Conservation (phyloP, 345 rosid genomes). For the Moricandia arvensis region DNA sequence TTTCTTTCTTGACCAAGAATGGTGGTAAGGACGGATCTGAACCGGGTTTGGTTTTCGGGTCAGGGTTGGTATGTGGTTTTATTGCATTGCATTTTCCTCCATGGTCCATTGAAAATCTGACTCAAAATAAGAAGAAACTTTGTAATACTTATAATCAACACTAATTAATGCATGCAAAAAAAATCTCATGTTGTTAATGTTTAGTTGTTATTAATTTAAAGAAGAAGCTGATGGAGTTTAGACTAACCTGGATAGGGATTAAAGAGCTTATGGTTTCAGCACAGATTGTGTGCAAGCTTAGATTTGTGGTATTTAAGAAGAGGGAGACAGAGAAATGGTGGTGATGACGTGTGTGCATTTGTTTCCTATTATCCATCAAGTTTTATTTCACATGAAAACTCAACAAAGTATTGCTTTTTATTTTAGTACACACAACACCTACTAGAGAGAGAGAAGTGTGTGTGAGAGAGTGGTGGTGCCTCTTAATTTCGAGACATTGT, state of each 20-base stretch:
- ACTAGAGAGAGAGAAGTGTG: background rate
- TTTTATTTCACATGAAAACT: constrained; percentile 33
- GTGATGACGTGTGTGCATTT: constrained; percentile 20
- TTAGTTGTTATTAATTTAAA: background rate
- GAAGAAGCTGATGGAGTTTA: background rate
- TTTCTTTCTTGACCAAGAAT: constrained; percentile 20
- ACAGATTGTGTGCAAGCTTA: background rate
- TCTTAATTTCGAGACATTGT: constrained; percentile 38
- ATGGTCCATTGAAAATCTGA: constrained; percentile 30
- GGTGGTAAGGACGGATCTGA: constrained; percentile 5
- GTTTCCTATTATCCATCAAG: constrained; percentile 39
- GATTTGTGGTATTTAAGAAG: constrained; percentile 2
- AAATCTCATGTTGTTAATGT: background rate
- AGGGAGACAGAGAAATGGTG: background rate
- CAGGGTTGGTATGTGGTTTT: constrained; percentile 11
- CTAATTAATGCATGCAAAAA: constrained; percentile 26
- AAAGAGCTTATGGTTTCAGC: background rate
- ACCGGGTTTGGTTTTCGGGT: constrained; percentile 18
- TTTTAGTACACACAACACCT: constrained; percentile 20
- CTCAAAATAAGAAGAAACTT: background rate
- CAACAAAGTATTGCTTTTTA: constrained; percentile 20
- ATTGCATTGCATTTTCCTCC: constrained; percentile 25
- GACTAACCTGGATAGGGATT: constrained; percentile 5
- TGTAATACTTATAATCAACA: no score
- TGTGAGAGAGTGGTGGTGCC: constrained; percentile 26